phyloP scores from a whole-genome alignment of 1,139 yeast species.

The Saccharomyces hybrid region DNA sequence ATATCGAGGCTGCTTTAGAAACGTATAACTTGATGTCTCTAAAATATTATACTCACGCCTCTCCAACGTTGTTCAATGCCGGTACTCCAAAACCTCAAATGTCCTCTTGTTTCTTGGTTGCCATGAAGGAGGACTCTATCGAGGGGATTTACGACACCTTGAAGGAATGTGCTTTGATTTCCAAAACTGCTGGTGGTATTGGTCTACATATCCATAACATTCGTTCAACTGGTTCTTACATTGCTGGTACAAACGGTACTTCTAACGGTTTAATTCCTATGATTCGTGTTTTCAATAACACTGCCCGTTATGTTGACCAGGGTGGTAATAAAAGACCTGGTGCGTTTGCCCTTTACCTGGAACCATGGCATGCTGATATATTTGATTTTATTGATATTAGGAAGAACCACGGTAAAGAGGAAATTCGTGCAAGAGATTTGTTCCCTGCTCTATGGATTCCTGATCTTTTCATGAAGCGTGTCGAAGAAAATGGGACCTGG shows the following conservation, averaged over 20 bases:
- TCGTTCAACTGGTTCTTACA: constrained; percentile 75
- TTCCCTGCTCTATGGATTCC: constrained; percentile 88
- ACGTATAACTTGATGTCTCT: constrained; percentile 79
- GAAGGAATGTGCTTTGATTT: constrained; percentile 76
- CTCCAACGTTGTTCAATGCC: constrained; percentile 84
- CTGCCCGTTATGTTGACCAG: constrained; percentile 88
- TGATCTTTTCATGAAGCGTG: constrained; percentile 84
- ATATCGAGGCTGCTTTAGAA: constrained; percentile 63
- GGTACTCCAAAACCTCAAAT: constrained; percentile 80
- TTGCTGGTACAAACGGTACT: constrained; percentile 87
- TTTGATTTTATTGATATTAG: constrained; percentile 75
- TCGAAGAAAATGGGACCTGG: constrained; percentile 72
- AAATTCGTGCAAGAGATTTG: constrained; percentile 79
- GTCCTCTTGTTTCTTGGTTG: constrained; percentile 81
- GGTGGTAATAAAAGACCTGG: constrained; percentile 95
- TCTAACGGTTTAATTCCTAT: constrained; percentile 85
- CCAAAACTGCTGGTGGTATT: constrained; percentile 88
- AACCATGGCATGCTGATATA: constrained; percentile 88
- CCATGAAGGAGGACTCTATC: constrained; percentile 83
- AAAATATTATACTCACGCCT: constrained; percentile 78
- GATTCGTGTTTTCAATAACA: constrained; percentile 82
- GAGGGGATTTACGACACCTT: constrained; percentile 86
- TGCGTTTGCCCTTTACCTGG: constrained; percentile 79
- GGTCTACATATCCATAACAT: constrained; percentile 80
- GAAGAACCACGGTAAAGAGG: constrained; percentile 89